phyloP scores from a whole-genome alignment of 768 basidiomycete species.

The Russula sp. region DNA sequence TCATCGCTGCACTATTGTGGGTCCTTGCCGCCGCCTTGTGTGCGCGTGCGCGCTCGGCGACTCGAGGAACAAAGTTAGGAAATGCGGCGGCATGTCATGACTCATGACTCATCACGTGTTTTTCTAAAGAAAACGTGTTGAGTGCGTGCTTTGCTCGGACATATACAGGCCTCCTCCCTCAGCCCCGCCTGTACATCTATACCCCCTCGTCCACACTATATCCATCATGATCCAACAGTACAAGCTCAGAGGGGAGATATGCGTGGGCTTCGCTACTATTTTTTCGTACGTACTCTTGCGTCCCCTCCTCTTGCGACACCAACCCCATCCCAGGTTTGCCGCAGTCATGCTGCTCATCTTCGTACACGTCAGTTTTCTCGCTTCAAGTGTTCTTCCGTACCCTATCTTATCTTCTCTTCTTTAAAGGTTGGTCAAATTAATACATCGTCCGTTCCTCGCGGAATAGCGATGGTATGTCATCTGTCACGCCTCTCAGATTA shows the following conservation, averaged over 20 bases:
- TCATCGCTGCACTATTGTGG: slow-evolving; percentile 6
- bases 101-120: slow-evolving; percentile 8
- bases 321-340: slow-evolving; percentile 43
- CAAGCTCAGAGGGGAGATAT: slow-evolving; percentile 70
- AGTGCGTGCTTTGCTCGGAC: slow-evolving; percentile 32
- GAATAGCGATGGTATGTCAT: slow-evolving; percentile 64
- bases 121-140: slow-evolving; percentile 44
- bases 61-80: neutral
- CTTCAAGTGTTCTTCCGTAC: slow-evolving; percentile 22
- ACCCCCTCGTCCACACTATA: slow-evolving; percentile 9
- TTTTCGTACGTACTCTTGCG: slow-evolving; percentile 55
- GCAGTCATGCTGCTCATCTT: slow-evolving; percentile 67
- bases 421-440: slow-evolving; percentile 80
- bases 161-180: slow-evolving; percentile 8
- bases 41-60: neutral
- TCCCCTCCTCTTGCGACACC: slow-evolving; percentile 29
- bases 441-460: slow-evolving; percentile 66
- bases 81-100: neutral
- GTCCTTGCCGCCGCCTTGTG: neutral
- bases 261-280: slow-evolving; percentile 66
- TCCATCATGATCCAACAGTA: slow-evolving; percentile 15
- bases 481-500: slow-evolving; percentile 10
- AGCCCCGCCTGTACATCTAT: slow-evolving; percentile 19
- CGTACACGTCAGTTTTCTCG: slow-evolving; percentile 58
- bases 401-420: slow-evolving; percentile 33